Evolutionary conservation across 1,284 basidiomycete genomes (phyloP).

Genomic region (Tilletia walkeri): DNA sequence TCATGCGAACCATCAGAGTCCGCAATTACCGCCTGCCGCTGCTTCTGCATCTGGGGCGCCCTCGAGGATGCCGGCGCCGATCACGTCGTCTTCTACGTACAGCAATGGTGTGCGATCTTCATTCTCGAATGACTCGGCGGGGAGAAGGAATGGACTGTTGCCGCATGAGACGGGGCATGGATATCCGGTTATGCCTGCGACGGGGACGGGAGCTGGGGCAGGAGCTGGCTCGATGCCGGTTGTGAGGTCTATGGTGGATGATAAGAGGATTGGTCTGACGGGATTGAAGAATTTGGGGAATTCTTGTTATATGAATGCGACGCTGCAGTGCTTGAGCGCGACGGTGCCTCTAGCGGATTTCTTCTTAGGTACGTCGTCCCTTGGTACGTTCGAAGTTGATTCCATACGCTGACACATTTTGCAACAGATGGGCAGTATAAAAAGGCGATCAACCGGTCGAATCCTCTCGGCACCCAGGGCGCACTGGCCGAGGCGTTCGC

Average conservation of each 20-base stretch:
- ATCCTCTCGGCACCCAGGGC: constrained; percentile 86
- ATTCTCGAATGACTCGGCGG: constrained; percentile 15
- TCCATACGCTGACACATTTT: neutral
- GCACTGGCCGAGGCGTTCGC: constrained; percentile 79
- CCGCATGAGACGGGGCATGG: constrained; percentile 1
- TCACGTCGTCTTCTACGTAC: neutral
- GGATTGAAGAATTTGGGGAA: constrained; percentile 55
- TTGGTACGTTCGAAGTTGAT: neutral
- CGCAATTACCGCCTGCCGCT: constrained; percentile 19
- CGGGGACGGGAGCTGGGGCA: neutral
- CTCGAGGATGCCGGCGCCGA: constrained; percentile 1
- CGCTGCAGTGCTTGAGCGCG: constrained; percentile 52
- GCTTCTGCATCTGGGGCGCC: constrained; percentile 21
- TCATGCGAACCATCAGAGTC: neutral
- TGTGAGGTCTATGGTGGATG: constrained; percentile 25
- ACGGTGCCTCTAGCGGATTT: constrained; percentile 50
- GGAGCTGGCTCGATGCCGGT: neutral
- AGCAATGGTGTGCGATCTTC: constrained; percentile 13
- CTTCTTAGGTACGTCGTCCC: constrained; percentile 30
- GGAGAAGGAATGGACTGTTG: constrained; percentile 9
- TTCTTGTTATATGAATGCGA: constrained; percentile 56
- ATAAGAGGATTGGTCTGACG: constrained; percentile 49
- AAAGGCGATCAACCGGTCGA: constrained; percentile 79
- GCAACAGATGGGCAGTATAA: constrained; percentile 71
- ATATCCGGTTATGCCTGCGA: neutral